These are phyloP conservation scores for Biscutella laevigata DNA, from an alignment of 441 rosid species.

Conservation along the genomic window DNA sequence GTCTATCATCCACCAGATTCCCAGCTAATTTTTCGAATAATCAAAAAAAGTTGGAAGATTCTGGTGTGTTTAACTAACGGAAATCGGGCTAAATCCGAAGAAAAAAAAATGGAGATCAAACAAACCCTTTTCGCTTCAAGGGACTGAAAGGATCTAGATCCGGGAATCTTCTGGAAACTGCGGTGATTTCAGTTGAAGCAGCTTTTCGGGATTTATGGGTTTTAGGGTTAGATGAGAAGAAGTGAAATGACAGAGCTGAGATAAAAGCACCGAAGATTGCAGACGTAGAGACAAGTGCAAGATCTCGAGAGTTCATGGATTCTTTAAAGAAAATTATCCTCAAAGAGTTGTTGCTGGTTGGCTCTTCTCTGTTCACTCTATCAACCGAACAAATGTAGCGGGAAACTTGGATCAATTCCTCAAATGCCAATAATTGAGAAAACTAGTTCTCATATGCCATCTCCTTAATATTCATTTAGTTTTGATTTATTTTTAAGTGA, in stretches of 20 bases:
- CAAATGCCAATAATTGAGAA: too few relatives aligned
- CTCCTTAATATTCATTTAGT: too few relatives aligned
- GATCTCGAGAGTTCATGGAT: slow-evolving; percentile 54
- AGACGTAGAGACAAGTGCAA: slow-evolving; percentile 49
- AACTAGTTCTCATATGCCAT: too few relatives aligned
- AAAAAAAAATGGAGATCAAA: slow-evolving; percentile 2
- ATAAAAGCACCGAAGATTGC: slow-evolving; percentile 54
- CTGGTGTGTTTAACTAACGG: background rate
- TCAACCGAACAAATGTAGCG: slow-evolving; percentile 22
- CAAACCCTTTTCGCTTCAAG: slow-evolving; percentile 65
- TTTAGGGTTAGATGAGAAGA: slow-evolving; percentile 35
- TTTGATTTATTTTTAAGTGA: too few relatives aligned
- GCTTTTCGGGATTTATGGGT: slow-evolving; percentile 21
- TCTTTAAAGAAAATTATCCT: background rate
- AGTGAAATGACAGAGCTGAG: slow-evolving; percentile 48
- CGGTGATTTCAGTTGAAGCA: slow-evolving; percentile 29
- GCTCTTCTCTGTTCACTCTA: background rate
- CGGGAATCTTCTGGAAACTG: slow-evolving; percentile 26
- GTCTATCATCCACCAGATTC: too few relatives aligned
- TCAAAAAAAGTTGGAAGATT: slow-evolving; percentile 8
- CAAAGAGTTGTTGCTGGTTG: background rate
- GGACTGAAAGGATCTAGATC: slow-evolving; percentile 59
- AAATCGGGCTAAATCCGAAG: background rate
- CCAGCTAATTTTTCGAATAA: too few relatives aligned
- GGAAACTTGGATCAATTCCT: too few relatives aligned